A percentile compares a stretch with the other conserved stretches of the same genome.
These are phyloP conservation scores for Tulasnella sp. DNA, from an alignment of 768 basidiomycete species.

Conservation along the genomic window DNA sequence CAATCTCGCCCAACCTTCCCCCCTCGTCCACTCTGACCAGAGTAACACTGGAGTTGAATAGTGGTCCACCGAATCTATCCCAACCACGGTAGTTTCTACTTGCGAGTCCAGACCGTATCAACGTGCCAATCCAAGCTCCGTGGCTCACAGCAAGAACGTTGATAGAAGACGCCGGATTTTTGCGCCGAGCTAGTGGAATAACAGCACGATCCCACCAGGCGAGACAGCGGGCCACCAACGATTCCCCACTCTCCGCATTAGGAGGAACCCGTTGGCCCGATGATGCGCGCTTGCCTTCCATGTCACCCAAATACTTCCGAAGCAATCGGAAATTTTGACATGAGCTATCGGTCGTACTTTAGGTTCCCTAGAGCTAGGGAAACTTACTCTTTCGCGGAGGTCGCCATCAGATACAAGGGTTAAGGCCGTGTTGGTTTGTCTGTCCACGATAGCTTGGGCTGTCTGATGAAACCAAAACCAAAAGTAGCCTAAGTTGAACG, in stretches of 20 bases:
- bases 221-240: conserved; percentile 9
- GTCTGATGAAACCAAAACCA: conserved; percentile 3
- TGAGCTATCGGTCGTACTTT: no score
- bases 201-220: conserved; percentile 7
- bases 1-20: neutral
- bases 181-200: neutral
- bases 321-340: neutral
- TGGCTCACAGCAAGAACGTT: conserved; percentile 13
- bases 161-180: neutral
- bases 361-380: neutral
- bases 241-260: neutral
- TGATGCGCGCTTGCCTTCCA: neutral
- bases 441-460: conserved; percentile 8
- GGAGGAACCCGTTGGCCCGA: neutral
- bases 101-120: conserved; percentile 1
- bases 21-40: neutral
- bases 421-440: neutral
- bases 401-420: neutral
- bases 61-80: neutral
- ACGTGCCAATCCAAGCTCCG: conserved; percentile 10
- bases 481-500: neutral
- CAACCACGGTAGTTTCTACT: neutral
- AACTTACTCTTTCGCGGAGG: conserved; percentile 5
- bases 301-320: conserved; percentile 1
- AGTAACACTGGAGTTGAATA: neutral